Evolutionary conservation across 106 monocot species (phyloP), one percentile per base, ranked within the genome.

Genomic region (Dactylorhiza incarnata): DNA sequence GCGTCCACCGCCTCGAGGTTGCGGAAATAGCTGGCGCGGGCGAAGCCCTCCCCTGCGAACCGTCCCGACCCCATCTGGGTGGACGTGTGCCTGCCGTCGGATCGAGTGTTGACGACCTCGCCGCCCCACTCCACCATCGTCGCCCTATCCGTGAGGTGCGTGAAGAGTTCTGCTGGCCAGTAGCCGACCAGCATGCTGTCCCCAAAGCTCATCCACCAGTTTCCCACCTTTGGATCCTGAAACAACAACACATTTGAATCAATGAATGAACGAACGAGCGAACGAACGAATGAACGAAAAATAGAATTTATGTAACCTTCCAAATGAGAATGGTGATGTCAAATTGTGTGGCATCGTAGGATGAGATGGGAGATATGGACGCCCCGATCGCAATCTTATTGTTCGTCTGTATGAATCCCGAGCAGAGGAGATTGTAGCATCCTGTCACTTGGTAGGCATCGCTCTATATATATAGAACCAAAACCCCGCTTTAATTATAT

Each of bases 111-210:
- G 48, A 94, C 97, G n/a, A 97, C 87, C 80, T 97, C 97, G 0
- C 97, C 93, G 2, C 93, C 97, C 93, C 93, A 97, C 56, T 97
- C 91, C 48, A 97, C 93, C 97, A 97, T 97, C 7, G 86, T 91
- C 3, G 97, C 97, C 11, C 85, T 89, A 79, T 97, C 87, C 0
- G 91, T 77, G 0, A 97, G 81, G 86, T 97, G 97, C 2, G 91
- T 97, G 91, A 97, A 97, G 8, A 97, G 87, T 83, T 97, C 94
- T 7, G 89, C 89, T 26, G 97, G 97, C 97, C 97, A 97, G 84
- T 97, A 97, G 20, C 97, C 97, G 0, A 97, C 94, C 9, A 97
- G 80, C 67, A 76, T 66, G 81, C 65, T 67, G 45, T 94, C 91
- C 0, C 93, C 97, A 71, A 84, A 97, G 76, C 97, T 83, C 87